These are phyloP conservation scores for Knufia petricola DNA, from an alignment of 2,329 filamentous ascomycete genomes.

Conservation along the genomic window DNA sequence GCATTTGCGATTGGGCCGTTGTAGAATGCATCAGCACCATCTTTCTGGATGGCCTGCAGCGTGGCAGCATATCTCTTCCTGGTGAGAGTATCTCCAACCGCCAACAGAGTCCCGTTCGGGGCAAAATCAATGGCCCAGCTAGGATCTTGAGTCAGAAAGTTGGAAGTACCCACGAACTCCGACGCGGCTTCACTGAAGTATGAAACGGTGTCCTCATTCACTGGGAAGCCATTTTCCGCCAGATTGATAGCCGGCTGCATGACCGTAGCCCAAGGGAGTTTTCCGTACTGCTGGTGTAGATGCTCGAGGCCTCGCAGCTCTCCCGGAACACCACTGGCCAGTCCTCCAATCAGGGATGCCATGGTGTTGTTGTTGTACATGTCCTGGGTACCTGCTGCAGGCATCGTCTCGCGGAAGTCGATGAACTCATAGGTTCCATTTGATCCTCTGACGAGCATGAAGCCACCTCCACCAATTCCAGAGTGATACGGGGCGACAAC, in stretches of 20 bases:
- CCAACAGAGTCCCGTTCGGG: slow-evolving; percentile 63
- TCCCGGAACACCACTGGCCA: slow-evolving; percentile 54
- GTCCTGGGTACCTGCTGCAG: slow-evolving; percentile 66
- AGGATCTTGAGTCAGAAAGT: slow-evolving; percentile 66
- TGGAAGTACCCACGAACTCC: slow-evolving; percentile 32
- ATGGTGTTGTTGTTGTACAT: slow-evolving; percentile 70
- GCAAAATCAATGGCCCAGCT: slow-evolving; percentile 84
- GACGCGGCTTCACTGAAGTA: slow-evolving; percentile 59
- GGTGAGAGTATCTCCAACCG: slow-evolving; percentile 67
- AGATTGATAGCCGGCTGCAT: slow-evolving; percentile 64
- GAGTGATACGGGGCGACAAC: slow-evolving; percentile 66
- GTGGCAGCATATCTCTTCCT: slow-evolving; percentile 72
- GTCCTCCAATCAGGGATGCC: slow-evolving; percentile 60
- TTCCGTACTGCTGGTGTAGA: slow-evolving; percentile 54
- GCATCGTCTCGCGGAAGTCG: slow-evolving; percentile 83
- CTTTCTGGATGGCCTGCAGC: slow-evolving; percentile 62
- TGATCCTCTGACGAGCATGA: slow-evolving; percentile 66
- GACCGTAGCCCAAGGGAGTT: slow-evolving; percentile 59
- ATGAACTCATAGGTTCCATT: slow-evolving; percentile 75
- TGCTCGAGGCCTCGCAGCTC: slow-evolving; percentile 67
- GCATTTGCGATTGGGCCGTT: slow-evolving; percentile 61
- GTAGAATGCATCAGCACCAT: slow-evolving; percentile 68
- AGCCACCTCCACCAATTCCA: slow-evolving; percentile 83
- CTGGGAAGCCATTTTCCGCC: slow-evolving; percentile 62
- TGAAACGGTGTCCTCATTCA: slow-evolving; percentile 62